Conservation (phyloP, 805 yeast species). For the Saturnispora hagleri region DNA sequence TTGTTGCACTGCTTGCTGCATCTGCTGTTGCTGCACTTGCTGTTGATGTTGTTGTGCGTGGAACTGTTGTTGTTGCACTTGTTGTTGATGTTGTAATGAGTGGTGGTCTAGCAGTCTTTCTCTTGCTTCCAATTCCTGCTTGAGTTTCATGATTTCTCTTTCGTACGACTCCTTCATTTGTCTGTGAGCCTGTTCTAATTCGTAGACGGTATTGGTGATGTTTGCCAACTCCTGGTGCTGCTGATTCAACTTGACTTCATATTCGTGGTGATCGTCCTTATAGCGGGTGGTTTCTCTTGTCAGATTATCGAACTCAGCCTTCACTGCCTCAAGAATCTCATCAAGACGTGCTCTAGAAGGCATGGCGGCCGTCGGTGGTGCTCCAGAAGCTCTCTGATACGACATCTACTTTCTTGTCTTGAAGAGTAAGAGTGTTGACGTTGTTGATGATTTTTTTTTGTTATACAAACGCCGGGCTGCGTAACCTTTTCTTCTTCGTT, state of each 20-base stretch:
- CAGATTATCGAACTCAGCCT: conserved; percentile 81
- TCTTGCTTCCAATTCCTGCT: conserved; percentile 74
- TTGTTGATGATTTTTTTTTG: not conserved
- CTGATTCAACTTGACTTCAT: conserved; percentile 80
- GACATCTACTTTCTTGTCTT: conserved; percentile 15
- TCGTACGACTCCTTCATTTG: conserved; percentile 94
- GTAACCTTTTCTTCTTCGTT: not conserved
- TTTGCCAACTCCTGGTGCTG: conserved; percentile 91
- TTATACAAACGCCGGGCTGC: not conserved
- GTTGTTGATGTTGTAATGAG: conserved; percentile 32
- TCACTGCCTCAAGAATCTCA: conserved; percentile 85
- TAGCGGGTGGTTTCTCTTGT: conserved; percentile 77
- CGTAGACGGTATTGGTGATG: conserved; percentile 88
- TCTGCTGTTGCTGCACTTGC: conserved; percentile 32
- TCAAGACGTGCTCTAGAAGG: conserved; percentile 29
- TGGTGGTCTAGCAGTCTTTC: conserved; percentile 49
- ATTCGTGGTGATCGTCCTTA: conserved; percentile 87
- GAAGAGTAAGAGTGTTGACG: not conserved
- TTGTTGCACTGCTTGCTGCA: conserved; percentile 26
- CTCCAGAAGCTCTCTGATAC: conserved; percentile 21
- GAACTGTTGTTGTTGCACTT: conserved; percentile 29
- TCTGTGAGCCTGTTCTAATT: conserved; percentile 87
- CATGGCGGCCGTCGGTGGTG: conserved; percentile 17
- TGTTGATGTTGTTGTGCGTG: conserved; percentile 22
- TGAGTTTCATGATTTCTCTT: conserved; percentile 79